Percentiles rank a stretch among this genome's conserved stretches.
These are phyloP conservation scores for Abortiporus biennis DNA, from an alignment of 1,284 basidiomycete species.

Conservation along the genomic window DNA sequence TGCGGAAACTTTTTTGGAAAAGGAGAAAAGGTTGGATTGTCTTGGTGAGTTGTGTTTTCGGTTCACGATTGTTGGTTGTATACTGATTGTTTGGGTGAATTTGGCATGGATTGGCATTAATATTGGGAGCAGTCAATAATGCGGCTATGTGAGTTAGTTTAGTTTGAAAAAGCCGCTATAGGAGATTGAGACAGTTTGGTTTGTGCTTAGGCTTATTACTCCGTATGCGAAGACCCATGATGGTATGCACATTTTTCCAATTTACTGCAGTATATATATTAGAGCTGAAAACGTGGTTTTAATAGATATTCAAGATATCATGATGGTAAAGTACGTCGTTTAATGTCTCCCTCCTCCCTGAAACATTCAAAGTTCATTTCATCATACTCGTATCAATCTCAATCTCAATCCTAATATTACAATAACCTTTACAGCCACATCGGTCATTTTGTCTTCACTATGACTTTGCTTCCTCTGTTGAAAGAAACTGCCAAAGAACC, in stretches of 20 bases:
- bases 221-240: slow-evolving; percentile 25
- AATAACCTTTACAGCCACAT: slow-evolving; percentile 31
- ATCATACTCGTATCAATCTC: no score
- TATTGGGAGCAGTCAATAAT: slow-evolving; percentile 59
- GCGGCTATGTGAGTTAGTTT: slow-evolving; percentile 36
- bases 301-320: slow-evolving; percentile 32
- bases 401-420: no score
- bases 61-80: not conserved
- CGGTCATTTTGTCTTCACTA: slow-evolving; percentile 39
- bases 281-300: not conserved
- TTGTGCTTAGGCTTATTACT: slow-evolving; percentile 16
- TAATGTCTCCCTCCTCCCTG: no score
- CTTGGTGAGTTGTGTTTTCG: slow-evolving; percentile 31
- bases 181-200: slow-evolving; percentile 1
- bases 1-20: slow-evolving; percentile 38
- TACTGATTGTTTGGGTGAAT: not conserved
- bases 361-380: no score
- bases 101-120: not conserved
- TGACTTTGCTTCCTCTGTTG: slow-evolving; percentile 42
- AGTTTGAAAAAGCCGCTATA: slow-evolving; percentile 1
- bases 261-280: not conserved
- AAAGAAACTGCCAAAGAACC: slow-evolving; percentile 36
- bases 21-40: slow-evolving; percentile 45
- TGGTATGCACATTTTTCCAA: slow-evolving; percentile 21
- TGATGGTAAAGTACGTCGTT: slow-evolving; percentile 40